These are phyloP conservation scores for Tolypocladium guangdongense DNA, from an alignment of 2,329 filamentous ascomycete species.

Conservation along the genomic window DNA sequence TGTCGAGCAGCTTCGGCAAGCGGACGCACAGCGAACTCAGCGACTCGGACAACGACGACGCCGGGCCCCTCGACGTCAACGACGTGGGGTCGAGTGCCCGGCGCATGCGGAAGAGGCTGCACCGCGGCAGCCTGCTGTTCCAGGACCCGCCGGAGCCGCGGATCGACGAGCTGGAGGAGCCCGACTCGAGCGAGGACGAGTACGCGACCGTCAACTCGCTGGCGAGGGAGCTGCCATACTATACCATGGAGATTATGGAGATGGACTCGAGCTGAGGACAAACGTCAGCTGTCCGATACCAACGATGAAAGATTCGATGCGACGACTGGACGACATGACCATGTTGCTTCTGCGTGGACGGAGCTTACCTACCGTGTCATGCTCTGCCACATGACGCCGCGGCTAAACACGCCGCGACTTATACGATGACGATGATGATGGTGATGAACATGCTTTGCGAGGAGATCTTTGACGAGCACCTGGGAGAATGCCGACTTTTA, in stretches of 20 bases:
- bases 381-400: neutral
- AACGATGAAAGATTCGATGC: slow-evolving; percentile 1
- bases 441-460: neutral
- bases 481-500: neutral
- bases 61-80: slow-evolving; percentile 27
- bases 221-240: slow-evolving; percentile 39
- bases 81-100: slow-evolving; percentile 36
- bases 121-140: slow-evolving; percentile 36
- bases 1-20: slow-evolving; percentile 44
- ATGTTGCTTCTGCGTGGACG: neutral
- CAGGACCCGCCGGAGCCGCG: slow-evolving; percentile 37
- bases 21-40: slow-evolving; percentile 43
- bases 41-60: slow-evolving; percentile 34
- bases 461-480: neutral
- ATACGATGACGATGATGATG: neutral
- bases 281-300: neutral
- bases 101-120: slow-evolving; percentile 34
- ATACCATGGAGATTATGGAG: slow-evolving; percentile 39
- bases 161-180: slow-evolving; percentile 44
- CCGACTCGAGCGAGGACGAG: slow-evolving; percentile 36
- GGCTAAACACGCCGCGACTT: neutral
- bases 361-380: neutral
- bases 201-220: slow-evolving; percentile 28
- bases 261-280: slow-evolving; percentile 22
- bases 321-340: neutral